These are phyloP conservation scores for Botrytis paeoniae DNA, from an alignment of 2,329 filamentous ascomycete genomes.

Conservation along the genomic window DNA sequence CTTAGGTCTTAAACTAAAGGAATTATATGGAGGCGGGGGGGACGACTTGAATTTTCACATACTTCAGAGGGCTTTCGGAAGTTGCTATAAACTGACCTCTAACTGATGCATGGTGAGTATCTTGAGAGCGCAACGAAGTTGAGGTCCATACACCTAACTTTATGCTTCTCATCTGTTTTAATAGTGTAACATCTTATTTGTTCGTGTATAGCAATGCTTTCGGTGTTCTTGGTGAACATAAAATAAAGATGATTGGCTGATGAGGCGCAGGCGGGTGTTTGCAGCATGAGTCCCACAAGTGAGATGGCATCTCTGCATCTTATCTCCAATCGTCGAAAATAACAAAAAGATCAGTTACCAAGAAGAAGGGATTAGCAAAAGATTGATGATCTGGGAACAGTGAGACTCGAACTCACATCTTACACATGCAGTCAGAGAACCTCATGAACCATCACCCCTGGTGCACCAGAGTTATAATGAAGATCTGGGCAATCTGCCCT, in stretches of 20 bases:
- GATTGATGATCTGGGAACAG: neutral
- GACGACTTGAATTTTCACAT: fast-evolving
- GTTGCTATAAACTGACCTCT: neutral
- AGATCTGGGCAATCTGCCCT: neutral
- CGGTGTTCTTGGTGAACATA: neutral
- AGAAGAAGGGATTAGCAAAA: neutral
- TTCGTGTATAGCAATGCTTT: neutral
- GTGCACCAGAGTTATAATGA: neutral
- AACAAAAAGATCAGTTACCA: neutral
- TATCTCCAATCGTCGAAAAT: neutral
- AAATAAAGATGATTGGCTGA: neutral
- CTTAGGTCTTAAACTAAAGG: no score
- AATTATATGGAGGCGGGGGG: neutral
- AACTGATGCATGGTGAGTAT: neutral
- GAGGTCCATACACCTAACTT: neutral
- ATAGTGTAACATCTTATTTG: neutral
- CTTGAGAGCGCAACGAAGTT: neutral
- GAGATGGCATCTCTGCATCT: neutral
- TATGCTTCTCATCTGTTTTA: neutral
- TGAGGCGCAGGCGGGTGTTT: neutral
- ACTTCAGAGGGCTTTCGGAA: neutral
- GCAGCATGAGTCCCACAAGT: neutral
- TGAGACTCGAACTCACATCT: neutral
- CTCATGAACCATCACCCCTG: neutral
- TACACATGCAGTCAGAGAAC: neutral